Evolutionary conservation across 306 rosid genomes (phyloP).

Genomic region (Trichosanthes truncata): DNA sequence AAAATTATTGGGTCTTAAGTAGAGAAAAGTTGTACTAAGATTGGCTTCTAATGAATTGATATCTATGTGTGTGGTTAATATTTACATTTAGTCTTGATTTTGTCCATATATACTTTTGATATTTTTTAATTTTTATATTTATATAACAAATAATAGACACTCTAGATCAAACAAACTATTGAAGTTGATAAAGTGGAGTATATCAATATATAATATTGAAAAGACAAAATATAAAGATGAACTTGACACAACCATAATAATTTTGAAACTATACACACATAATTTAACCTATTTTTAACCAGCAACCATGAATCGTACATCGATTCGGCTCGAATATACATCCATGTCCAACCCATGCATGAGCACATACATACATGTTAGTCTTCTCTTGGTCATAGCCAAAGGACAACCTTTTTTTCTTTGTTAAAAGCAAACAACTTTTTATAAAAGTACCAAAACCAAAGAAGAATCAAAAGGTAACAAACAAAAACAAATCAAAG

Average conservation of each 20-base stretch:
- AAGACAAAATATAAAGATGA: neutral
- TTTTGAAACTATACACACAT: neutral
- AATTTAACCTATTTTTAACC: neutral
- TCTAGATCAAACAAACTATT: no score
- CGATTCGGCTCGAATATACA: neutral
- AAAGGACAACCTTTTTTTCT: neutral
- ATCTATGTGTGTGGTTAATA: neutral
- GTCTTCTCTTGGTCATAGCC: neutral
- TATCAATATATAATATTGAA: neutral
- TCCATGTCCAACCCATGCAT: neutral
- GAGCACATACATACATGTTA: neutral
- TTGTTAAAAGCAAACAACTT: neutral
- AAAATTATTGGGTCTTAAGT: no score
- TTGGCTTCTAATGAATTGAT: no score
- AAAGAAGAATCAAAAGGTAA: neutral
- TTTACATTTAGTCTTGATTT: neutral
- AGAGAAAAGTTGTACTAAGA: no score
- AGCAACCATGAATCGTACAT: no score
- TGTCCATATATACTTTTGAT: neutral
- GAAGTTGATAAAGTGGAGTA: no score
- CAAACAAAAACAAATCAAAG: neutral
- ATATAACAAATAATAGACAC: no score
- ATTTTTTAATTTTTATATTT: neutral
- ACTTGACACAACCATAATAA: neutral
- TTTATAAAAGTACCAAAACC: no score